These are phyloP conservation scores for Combretum micranthum DNA, from an alignment of 345 rosid species.

Conservation along the genomic window DNA sequence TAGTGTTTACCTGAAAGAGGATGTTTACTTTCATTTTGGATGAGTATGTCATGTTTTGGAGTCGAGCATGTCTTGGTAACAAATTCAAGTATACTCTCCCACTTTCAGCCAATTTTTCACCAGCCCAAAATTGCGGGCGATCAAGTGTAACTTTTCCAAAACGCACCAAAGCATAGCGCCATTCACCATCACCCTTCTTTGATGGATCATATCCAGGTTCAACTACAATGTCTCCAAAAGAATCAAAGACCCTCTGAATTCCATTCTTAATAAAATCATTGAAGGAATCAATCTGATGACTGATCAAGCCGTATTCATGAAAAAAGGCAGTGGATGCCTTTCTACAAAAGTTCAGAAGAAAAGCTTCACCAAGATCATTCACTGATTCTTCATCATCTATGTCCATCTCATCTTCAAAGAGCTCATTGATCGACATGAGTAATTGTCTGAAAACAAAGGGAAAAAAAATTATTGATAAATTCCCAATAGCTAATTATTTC, in stretches of 20 bases:
- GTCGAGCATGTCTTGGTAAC: conserved; percentile 73
- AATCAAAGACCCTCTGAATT: conserved; percentile 52
- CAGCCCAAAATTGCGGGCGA: conserved; percentile 45
- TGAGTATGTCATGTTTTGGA: conserved; percentile 92
- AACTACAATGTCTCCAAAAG: conserved; percentile 50
- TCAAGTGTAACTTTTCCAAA: conserved; percentile 58
- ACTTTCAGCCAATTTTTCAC: conserved; percentile 15
- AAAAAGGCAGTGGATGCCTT: conserved; percentile 58
- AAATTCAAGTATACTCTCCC: conserved; percentile 31
- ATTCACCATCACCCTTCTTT: conserved; percentile 55
- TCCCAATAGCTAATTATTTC: too few species aligned
- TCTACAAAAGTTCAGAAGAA: conserved; percentile 46
- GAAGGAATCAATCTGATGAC: conserved; percentile 82
- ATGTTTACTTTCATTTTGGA: conserved; percentile 58
- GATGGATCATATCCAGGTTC: conserved; percentile 71
- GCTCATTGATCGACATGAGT: background rate
- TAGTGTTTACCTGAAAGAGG: conserved; percentile 52
- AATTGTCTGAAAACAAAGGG: too few species aligned
- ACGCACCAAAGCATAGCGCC: conserved; percentile 52
- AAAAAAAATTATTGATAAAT: too few species aligned
- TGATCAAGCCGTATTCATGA: conserved; percentile 59
- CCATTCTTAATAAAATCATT: conserved; percentile 61
- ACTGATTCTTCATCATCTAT: conserved; percentile 24
- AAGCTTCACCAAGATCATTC: conserved; percentile 39
- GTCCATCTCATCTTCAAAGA: conserved; percentile 13